Percentiles rank a stretch among this genome's conserved stretches.
Conservation (phyloP, 768 basidiomycete species). For the Tylopilus balloui region DNA sequence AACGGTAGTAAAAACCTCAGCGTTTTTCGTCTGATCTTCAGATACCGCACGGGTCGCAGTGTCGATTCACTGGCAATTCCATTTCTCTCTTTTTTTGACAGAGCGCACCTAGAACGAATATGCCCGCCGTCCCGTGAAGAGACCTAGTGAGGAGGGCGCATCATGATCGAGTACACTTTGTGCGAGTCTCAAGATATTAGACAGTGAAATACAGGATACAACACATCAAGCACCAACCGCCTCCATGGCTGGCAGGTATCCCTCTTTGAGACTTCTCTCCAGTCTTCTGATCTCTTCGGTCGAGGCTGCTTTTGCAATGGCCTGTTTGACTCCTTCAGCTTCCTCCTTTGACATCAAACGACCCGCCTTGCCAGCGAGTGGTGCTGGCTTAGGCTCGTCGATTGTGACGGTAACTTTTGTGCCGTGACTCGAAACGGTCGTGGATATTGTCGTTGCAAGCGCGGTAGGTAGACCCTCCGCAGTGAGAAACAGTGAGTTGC, state of each 20-base stretch:
- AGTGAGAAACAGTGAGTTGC: constrained; percentile 74
- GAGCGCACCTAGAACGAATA: constrained; percentile 60
- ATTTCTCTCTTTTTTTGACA: constrained; percentile 65
- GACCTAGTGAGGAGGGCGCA: not conserved
- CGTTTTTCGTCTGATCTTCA: not conserved
- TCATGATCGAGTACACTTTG: not conserved
- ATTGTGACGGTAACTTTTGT: constrained; percentile 60
- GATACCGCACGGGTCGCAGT: constrained; percentile 42
- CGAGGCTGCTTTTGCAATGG: constrained; percentile 86
- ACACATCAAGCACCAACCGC: constrained; percentile 65
- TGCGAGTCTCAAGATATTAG: constrained; percentile 17
- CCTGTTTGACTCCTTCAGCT: constrained; percentile 78
- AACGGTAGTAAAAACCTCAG: constrained; percentile 38
- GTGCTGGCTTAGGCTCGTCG: constrained; percentile 71
- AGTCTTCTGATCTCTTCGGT: constrained; percentile 83
- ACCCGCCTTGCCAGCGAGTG: constrained; percentile 63
- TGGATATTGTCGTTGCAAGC: constrained; percentile 73
- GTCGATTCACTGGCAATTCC: constrained; percentile 56
- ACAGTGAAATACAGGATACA: constrained; percentile 32
- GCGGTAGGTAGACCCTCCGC: constrained; percentile 72
- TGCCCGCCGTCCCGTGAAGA: constrained; percentile 30
- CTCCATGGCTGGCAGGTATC: constrained; percentile 76
- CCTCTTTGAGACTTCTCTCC: constrained; percentile 79
- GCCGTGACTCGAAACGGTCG: constrained; percentile 63
- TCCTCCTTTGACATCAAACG: constrained; percentile 90